Percentiles rank a stretch among this genome's conserved stretches.
Evolutionary conservation across 1,139 yeast species (phyloP).

Genomic region (Yamadazyma oceani): DNA sequence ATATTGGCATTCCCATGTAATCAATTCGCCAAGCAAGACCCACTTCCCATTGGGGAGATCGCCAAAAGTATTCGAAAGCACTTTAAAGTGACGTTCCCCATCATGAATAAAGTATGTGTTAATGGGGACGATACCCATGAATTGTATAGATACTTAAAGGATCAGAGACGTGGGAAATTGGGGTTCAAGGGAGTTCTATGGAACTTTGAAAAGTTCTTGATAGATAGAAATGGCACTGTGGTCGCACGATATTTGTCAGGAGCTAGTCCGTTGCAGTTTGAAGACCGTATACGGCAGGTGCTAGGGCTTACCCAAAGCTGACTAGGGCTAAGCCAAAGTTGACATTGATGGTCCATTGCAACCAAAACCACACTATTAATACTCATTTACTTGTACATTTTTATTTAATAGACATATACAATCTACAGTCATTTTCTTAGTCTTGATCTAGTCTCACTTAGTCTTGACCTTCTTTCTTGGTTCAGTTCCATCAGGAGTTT

Average conservation of each 20-base stretch:
- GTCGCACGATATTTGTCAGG: conserved; percentile 67
- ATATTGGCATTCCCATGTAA: conserved; percentile 46
- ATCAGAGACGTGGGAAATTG: conserved; percentile 46
- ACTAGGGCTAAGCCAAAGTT: too few species aligned
- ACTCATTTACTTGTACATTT: too few species aligned
- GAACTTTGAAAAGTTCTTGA: conserved; percentile 92
- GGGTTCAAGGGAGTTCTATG: conserved; percentile 85
- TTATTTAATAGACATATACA: too few species aligned
- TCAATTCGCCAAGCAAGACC: conserved; percentile 78
- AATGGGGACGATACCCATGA: conserved; percentile 33
- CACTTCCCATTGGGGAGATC: conserved; percentile 67
- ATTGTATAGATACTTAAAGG: conserved; percentile 34
- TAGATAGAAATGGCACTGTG: conserved; percentile 72
- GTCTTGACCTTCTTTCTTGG: conserved; percentile 18
- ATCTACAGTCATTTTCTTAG: too few species aligned
- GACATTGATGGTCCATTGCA: too few species aligned
- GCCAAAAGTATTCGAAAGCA: conserved; percentile 60
- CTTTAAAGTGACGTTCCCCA: conserved; percentile 56
- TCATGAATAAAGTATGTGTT: conserved; percentile 36
- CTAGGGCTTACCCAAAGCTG: background rate
- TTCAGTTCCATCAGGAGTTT: conserved; percentile 13
- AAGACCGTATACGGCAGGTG: conserved; percentile 16
- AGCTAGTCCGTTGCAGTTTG: conserved; percentile 64
- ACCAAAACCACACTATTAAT: too few species aligned
- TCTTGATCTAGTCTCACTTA: too few species aligned